phyloP scores from a whole-genome alignment of 164 flowering plant genomes.

The Amborella trichopoda region DNA sequence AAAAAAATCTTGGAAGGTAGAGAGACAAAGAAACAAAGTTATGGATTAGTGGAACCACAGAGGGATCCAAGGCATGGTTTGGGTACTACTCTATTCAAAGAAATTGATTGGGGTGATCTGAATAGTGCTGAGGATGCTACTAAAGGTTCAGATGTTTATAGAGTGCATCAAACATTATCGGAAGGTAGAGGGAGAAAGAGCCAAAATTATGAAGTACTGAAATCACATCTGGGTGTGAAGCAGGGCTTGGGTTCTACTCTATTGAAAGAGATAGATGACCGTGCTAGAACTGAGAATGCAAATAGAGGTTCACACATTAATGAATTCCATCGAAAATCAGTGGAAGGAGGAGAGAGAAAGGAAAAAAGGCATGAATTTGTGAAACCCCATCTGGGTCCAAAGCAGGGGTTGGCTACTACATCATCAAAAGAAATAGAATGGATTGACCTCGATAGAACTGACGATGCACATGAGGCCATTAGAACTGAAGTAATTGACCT shows the following conservation, averaged over 20 bases:
- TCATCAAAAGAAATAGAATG: not conserved
- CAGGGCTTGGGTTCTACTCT: not conserved
- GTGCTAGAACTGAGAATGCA: not conserved
- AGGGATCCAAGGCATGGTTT: conserved; percentile 15
- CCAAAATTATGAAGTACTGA: too few species aligned
- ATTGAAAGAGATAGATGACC: not conserved
- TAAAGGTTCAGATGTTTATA: not conserved
- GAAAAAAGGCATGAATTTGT: too few species aligned
- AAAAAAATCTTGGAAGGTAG: not conserved
- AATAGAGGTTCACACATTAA: not conserved
- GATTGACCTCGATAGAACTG: conserved; percentile 8
- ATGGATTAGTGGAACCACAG: not conserved
- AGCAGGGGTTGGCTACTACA: too few species aligned
- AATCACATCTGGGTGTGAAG: too few species aligned
- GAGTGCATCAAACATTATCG: too few species aligned
- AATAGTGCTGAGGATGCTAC: not conserved
- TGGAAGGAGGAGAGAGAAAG: too few species aligned
- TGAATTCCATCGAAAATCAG: too few species aligned
- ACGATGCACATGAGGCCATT: conserved; percentile 15
- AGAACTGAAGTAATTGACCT: conserved; percentile 47
- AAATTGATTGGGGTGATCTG: conserved; percentile 13
- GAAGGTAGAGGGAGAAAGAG: too few species aligned
- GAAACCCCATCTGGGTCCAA: too few species aligned
- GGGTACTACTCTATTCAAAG: conserved; percentile 9
- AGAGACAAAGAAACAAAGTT: not conserved